phyloP scores from a whole-genome alignment of 106 monocot genomes.

The Dioscorea zingiberensis region DNA sequence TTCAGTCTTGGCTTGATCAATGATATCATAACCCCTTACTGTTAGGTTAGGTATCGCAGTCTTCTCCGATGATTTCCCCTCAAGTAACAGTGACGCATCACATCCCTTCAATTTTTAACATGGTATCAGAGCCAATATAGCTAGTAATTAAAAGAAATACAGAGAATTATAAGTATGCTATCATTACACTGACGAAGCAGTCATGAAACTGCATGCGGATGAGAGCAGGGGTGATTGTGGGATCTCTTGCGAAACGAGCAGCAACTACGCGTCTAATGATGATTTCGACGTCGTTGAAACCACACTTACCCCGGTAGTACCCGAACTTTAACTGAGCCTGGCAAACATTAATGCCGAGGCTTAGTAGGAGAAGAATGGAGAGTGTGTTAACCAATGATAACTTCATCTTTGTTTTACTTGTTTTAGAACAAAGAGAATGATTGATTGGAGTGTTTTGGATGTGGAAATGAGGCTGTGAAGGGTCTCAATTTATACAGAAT shows the following conservation, averaged over 20 bases:
- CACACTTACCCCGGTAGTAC: constrained; percentile 7
- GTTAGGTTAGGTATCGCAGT: constrained; percentile 1
- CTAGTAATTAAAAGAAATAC: background rate
- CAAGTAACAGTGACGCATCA: constrained; percentile 9
- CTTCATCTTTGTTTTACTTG: too few species aligned
- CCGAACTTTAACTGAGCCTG: background rate
- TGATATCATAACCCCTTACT: constrained; percentile 10
- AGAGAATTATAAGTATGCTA: background rate
- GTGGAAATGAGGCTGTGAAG: too few species aligned
- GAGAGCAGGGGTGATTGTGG: constrained; percentile 5
- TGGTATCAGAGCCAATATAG: background rate
- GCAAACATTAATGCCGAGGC: background rate
- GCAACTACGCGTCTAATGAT: constrained; percentile 1
- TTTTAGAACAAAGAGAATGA: too few species aligned
- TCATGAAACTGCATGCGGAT: constrained; percentile 14
- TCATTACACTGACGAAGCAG: constrained; percentile 6
- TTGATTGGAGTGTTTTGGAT: too few species aligned
- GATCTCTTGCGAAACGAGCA: background rate
- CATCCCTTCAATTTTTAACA: constrained; percentile 1
- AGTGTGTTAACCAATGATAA: background rate
- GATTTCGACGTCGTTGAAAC: background rate
- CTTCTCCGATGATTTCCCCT: constrained; percentile 5
- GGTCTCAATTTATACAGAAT: constrained; percentile 11
- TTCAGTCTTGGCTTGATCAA: constrained; percentile 3
- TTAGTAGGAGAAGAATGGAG: background rate